Evolutionary conservation across 2,329 filamentous ascomycete genomes (phyloP), one percentile per base, ranked within the genome.

Genomic region (Aspergillus sp.): DNA sequence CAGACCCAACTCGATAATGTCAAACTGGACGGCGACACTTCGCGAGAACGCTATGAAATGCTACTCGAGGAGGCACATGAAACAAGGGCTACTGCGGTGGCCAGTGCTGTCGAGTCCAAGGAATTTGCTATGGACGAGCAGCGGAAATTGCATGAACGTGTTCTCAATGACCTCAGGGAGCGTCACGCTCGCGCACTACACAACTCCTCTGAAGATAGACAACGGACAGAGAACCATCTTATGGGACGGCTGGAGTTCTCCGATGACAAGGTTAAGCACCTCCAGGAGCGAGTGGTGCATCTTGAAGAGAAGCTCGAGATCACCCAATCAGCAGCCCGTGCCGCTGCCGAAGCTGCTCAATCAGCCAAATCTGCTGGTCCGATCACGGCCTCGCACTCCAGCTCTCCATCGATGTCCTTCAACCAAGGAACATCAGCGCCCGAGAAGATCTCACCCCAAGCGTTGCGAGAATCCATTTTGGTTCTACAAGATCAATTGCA

Each of bases 401-500:
- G 71, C 23, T 78, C 78, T 39, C 79, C 81, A 9, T 81, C 82
- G 6, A 71, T 80, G 59, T 76, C 79, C 25, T 74, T 76, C 45
- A 72, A 64, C 27, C 69, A 75, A 60, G 70, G 75, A 59, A 70
- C 76, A 51, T 82, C 83, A 21, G 76, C 87, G 4, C 90, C 91
- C 0, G 91, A 95, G 73, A 96, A 90, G 81, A 91, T 97, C 57
- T 97, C 93, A 2, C 91, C 93, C 1, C 93, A 98, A 75, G 95
- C 95, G 6, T 84, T 99, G 33, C 89, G 95, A 31, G 95, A 99
- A 76, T 96, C 93, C 1, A 97, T 99, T 70, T 87, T 96, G 76
- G 95, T 97, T 17, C 82, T 99, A 25, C 95, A 99, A 76, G 93
- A 98, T 74, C 95, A 99, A 74, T 83, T 99, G 6, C 95, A 98